phyloP scores from a whole-genome alignment of 1,284 basidiomycete genomes.

The Austropuccinia psidii region DNA sequence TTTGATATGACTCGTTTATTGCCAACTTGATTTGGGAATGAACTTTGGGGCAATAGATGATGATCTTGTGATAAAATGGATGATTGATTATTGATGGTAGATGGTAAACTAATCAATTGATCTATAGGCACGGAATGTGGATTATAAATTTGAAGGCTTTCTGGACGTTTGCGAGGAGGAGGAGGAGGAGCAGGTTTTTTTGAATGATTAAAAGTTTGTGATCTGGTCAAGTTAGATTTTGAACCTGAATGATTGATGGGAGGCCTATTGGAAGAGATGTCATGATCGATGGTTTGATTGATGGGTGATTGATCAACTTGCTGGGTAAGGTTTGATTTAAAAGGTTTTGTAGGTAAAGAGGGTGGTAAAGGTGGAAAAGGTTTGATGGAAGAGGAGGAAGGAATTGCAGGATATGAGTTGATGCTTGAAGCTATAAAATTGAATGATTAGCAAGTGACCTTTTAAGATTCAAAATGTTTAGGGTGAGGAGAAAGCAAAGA shows the following conservation, averaged over 20 bases:
- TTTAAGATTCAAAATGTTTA: not conserved
- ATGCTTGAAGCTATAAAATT: not conserved
- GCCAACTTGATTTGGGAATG: not conserved
- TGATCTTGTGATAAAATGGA: not conserved
- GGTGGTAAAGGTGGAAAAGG: not conserved
- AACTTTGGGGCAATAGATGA: not conserved
- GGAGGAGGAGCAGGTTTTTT: not conserved
- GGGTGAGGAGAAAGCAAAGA: not conserved
- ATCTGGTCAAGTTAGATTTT: not conserved
- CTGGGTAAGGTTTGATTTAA: not conserved
- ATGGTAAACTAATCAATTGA: not conserved
- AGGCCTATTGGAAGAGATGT: not conserved
- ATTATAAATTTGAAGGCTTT: constrained; percentile 25
- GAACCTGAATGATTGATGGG: not conserved
- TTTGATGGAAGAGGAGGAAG: not conserved
- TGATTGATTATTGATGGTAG: not conserved
- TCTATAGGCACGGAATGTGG: constrained; percentile 25
- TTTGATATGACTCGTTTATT: not conserved
- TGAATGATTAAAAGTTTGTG: constrained; percentile 24
- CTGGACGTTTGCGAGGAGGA: constrained; percentile 3
- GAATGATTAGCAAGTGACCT: not conserved
- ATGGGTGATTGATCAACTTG: not conserved
- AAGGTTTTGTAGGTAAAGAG: not conserved
- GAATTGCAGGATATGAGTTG: not conserved
- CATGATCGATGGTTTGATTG: not conserved